Evolutionary conservation across 495 filamentous ascomycete species (phyloP).

Genomic region (Endocarpon pusillum): DNA sequence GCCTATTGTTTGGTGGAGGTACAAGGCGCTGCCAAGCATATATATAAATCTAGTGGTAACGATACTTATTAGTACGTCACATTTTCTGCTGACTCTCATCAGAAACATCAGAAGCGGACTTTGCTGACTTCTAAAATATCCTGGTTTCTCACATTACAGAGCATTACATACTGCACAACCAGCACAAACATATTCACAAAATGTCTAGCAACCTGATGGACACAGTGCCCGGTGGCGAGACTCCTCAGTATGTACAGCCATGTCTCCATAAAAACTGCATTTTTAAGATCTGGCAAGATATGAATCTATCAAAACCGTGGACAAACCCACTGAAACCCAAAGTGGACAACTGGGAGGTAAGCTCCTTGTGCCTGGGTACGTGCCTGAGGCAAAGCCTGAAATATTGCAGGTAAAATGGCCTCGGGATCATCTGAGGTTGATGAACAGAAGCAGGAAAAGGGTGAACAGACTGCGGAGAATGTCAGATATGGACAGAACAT

Average conservation of each 20-base stretch:
- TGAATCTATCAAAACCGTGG: slow-evolving; percentile 36
- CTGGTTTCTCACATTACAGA: no score
- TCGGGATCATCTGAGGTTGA: slow-evolving; percentile 3
- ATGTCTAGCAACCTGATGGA: slow-evolving; percentile 39
- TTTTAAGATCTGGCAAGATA: slow-evolving; percentile 28
- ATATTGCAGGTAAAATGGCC: neutral
- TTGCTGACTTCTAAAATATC: no score
- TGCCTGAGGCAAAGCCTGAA: neutral
- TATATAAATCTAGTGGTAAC: no score
- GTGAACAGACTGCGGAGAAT: slow-evolving; percentile 29
- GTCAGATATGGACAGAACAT: slow-evolving; percentile 31
- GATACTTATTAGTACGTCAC: no score
- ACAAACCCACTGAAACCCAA: slow-evolving; percentile 31
- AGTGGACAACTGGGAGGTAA: slow-evolving; percentile 43
- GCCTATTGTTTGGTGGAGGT: no score
- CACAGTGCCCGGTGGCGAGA: slow-evolving; percentile 44
- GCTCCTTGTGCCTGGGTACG: slow-evolving; percentile 4
- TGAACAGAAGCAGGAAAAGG: slow-evolving; percentile 15
- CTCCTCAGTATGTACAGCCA: slow-evolving; percentile 31
- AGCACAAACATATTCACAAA: no score
- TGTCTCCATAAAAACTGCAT: neutral
- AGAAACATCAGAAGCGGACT: no score
- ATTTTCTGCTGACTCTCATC: no score
- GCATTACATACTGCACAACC: no score
- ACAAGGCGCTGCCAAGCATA: no score